These are phyloP conservation scores for Lathyrus oleraceus DNA, from an alignment of 306 rosid genomes.

Conservation along the genomic window DNA sequence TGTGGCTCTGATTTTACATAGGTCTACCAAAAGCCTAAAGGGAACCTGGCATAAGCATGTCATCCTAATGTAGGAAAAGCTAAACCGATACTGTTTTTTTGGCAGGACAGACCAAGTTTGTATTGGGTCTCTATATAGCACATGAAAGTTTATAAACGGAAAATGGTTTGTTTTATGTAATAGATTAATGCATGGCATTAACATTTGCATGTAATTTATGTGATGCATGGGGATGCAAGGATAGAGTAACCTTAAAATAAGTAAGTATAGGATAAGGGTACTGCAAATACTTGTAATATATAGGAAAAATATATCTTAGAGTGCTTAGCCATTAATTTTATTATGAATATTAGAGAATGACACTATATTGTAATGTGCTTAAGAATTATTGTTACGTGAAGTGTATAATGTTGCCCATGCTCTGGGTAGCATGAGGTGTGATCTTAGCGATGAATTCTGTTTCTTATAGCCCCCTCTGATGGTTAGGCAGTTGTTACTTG, in stretches of 20 bases:
- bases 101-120: background rate
- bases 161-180: constrained; percentile 10
- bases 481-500: too few species aligned
- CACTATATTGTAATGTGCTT: too few species aligned
- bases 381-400: too few species aligned
- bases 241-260: background rate
- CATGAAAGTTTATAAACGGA: background rate
- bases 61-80: constrained; percentile 11
- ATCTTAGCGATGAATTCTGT: too few species aligned
- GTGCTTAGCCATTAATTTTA: background rate
- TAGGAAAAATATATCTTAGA: background rate
- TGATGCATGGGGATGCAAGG: constrained; percentile 10
- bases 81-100: background rate
- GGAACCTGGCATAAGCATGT: background rate
- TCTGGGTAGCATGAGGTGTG: too few species aligned
- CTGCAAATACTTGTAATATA: background rate
- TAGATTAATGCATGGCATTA: background rate
- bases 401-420: too few species aligned
- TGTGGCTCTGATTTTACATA: background rate
- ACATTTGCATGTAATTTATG: constrained; percentile 8
- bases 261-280: background rate
- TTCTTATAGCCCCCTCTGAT: too few species aligned
- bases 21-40: background rate
- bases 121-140: constrained; percentile 15
- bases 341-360: background rate